phyloP scores from a whole-genome alignment of 2,329 filamentous ascomycete species.

The Whalleya microplaca region DNA sequence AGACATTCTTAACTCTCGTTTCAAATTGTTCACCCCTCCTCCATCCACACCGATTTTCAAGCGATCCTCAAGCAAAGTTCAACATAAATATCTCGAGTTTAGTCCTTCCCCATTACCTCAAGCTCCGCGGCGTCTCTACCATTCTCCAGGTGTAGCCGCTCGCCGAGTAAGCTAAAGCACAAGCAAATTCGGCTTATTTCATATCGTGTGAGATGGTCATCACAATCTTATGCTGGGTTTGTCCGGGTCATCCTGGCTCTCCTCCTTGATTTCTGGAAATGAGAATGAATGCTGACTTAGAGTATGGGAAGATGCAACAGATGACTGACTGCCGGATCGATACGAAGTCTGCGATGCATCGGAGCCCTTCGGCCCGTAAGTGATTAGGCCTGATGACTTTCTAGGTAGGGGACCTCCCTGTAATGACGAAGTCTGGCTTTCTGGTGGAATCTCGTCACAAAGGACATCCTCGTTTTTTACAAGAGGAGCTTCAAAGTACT shows the following conservation, averaged over 20 bases:
- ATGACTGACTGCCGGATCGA: conserved; percentile 5
- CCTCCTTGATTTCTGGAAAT: neutral
- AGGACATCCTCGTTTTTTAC: conserved; percentile 1
- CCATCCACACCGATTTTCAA: neutral
- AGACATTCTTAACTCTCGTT: neutral
- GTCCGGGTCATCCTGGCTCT: too few species aligned
- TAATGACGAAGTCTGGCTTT: neutral
- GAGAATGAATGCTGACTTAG: neutral
- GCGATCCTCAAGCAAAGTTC: conserved; percentile 1
- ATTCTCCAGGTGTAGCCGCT: neutral
- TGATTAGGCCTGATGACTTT: conserved; percentile 14
- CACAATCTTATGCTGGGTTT: too few species aligned
- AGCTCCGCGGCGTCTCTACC: neutral
- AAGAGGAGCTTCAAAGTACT: conserved; percentile 5
- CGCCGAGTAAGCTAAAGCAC: neutral
- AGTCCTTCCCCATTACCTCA: neutral
- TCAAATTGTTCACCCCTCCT: neutral
- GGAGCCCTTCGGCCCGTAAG: conserved; percentile 18
- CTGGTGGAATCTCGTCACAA: conserved; percentile 2
- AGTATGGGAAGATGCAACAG: conserved; percentile 5
- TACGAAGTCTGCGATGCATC: neutral
- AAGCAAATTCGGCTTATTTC: too few species aligned
- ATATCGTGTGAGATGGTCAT: too few species aligned
- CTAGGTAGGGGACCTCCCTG: conserved; percentile 21
- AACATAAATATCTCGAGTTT: neutral